Evolutionary conservation across 345 rosid genomes (phyloP), one percentile per base, ranked within the genome.

Genomic region (Populus alba): DNA sequence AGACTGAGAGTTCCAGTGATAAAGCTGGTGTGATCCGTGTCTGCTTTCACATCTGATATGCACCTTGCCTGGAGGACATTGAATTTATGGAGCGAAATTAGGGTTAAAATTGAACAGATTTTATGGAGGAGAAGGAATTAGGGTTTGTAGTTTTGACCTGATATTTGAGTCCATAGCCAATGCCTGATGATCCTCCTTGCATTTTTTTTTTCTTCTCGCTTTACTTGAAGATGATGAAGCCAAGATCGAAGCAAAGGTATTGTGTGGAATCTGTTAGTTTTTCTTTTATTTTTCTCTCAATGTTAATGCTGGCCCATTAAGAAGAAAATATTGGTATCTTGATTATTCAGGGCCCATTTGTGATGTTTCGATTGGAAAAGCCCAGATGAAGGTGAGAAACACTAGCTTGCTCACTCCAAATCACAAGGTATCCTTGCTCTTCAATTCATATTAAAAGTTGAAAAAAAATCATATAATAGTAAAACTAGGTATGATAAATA

Each of bases 1-100:
- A 96, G 87, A 77, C 95, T 92, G 86, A 94, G 93, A 76, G 97
- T 94, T 71, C 98, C 97, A n/a, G 99, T 85, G 86, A 94, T 90
- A 83, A 96, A 96, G 91, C 97, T 91, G 70, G 99, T 91, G 84
- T 92, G 94, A 82, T 94, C 99, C 2, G 91, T 87, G 84, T 92
- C 98, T 29, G 99, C 99, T 85, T 90, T 92, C 25, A 96, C 97
- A 83, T 94, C 98, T 9, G 99, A 84, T 70, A 92, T 91, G 88
- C 99, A 94, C 83, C 99, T 80, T 33, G 99, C 97, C 98, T 96
- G 88, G 7, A 43, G 22, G 38, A 37, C 20, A 27, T n/a, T n/a
- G 70, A 67, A 66, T 29, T 35, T 35, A 78, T 59, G 33, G 70
- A 29, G 4, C 67, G 0, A 27, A 73, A 81, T 29, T 68, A 74